These are phyloP conservation scores for Leccinum truebloodii DNA, from an alignment of 768 basidiomycete species.

Conservation along the genomic window DNA sequence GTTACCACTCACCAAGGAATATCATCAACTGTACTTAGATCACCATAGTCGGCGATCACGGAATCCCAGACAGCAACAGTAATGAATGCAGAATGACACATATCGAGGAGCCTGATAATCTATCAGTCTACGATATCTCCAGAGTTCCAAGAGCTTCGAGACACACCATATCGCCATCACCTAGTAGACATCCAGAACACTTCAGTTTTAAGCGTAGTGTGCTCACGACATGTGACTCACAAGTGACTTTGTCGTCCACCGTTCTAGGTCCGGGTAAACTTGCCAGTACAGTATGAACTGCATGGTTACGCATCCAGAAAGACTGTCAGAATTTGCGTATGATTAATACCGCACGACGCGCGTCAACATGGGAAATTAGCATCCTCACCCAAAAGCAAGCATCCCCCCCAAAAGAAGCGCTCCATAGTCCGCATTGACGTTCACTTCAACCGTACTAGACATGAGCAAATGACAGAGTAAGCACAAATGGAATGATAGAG, in stretches of 20 bases:
- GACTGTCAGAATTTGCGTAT: slow-evolving; percentile 8
- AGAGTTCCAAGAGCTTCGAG: background rate
- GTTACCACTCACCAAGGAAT: slow-evolving; percentile 25
- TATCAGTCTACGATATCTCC: background rate
- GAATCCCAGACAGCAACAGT: slow-evolving; percentile 26
- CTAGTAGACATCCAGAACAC: slow-evolving; percentile 10
- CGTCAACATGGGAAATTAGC: background rate
- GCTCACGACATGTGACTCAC: slow-evolving; percentile 10
- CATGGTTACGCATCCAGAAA: slow-evolving; percentile 29
- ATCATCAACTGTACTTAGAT: slow-evolving; percentile 3
- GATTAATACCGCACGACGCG: background rate
- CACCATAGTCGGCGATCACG: slow-evolving; percentile 22
- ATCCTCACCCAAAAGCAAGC: slow-evolving; percentile 22
- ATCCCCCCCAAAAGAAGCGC: slow-evolving; percentile 24
- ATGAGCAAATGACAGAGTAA: slow-evolving; percentile 3
- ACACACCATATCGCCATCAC: slow-evolving; percentile 25
- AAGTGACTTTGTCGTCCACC: slow-evolving; percentile 18
- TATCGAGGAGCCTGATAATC: slow-evolving; percentile 22
- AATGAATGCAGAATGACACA: slow-evolving; percentile 27
- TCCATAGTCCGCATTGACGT: slow-evolving; percentile 17
- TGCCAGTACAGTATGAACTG: slow-evolving; percentile 30
- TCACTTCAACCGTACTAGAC: background rate
- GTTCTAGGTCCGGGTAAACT: slow-evolving; percentile 11
- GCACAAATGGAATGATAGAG: background rate
- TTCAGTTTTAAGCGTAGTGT: background rate